Percentiles rank a stretch among this genome's conserved stretches.
Conservation (phyloP, 2,329 filamentous ascomycete species). For the Cercospora canescens region DNA sequence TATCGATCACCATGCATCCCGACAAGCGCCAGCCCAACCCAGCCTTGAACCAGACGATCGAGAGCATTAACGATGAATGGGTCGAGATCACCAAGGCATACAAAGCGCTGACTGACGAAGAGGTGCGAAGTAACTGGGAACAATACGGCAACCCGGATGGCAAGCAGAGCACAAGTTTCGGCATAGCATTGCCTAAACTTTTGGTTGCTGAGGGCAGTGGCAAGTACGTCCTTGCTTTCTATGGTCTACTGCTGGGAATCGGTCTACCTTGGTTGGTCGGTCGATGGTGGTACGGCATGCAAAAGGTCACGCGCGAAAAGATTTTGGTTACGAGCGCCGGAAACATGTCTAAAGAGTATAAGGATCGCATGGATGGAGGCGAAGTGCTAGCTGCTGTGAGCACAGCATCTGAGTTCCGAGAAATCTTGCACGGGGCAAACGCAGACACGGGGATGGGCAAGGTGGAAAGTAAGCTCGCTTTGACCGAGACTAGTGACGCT, state of each 20-base stretch:
- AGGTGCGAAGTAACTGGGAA: constrained; percentile 93
- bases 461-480: constrained; percentile 74
- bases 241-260: constrained; percentile 84
- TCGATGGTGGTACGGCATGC: constrained; percentile 98
- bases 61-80: constrained; percentile 82
- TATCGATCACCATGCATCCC: constrained; percentile 85
- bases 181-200: constrained; percentile 90
- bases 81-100: constrained; percentile 97
- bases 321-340: constrained; percentile 92
- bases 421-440: constrained; percentile 73
- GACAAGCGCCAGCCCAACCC: constrained; percentile 87
- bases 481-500: constrained; percentile 54
- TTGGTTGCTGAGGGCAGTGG: constrained; percentile 92
- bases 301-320: constrained; percentile 88
- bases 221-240: constrained; percentile 90
- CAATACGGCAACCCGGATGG: constrained; percentile 96
- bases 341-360: constrained; percentile 90
- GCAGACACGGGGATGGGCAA: constrained; percentile 79
- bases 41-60: constrained; percentile 83
- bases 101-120: constrained; percentile 96
- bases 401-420: constrained; percentile 80
- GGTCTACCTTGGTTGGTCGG: constrained; percentile 90
- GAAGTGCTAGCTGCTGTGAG: constrained; percentile 80
- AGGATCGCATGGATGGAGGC: constrained; percentile 77
- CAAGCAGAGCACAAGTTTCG: constrained; percentile 97